Percentiles rank a stretch among this genome's conserved stretches.
These are phyloP conservation scores for Russula ochroleuca DNA, from an alignment of 768 basidiomycete genomes.

Conservation along the genomic window DNA sequence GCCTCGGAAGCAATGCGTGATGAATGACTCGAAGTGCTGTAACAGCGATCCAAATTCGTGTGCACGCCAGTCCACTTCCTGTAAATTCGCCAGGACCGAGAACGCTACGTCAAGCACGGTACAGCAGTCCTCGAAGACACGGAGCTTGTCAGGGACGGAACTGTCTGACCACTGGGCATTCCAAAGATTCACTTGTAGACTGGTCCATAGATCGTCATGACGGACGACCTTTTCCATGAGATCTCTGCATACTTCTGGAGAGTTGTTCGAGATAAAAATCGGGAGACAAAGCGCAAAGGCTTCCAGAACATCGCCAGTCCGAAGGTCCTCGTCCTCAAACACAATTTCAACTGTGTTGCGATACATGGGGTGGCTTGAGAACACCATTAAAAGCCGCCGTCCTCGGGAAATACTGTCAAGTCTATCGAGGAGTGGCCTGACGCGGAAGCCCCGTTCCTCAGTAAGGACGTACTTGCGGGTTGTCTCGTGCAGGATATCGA, in stretches of 20 bases:
- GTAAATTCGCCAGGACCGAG: not conserved
- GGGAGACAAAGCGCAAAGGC: slow-evolving; percentile 15
- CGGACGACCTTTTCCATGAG: slow-evolving; percentile 4
- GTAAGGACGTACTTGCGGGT: not conserved
- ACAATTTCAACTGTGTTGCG: not conserved
- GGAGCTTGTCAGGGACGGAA: slow-evolving; percentile 7
- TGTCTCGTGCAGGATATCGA: not conserved
- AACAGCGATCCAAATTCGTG: slow-evolving; percentile 12
- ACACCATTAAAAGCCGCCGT: not conserved
- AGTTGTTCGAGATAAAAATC: not conserved
- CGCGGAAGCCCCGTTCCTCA: slow-evolving; percentile 6
- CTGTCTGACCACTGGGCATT: not conserved
- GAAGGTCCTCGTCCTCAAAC: slow-evolving; percentile 9
- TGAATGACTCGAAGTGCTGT: slow-evolving; percentile 14
- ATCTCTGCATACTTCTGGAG: not conserved
- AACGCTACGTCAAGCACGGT: slow-evolving; percentile 8
- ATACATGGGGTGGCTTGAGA: slow-evolving; percentile 5
- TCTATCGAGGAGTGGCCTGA: slow-evolving; percentile 5
- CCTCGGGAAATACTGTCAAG: slow-evolving; percentile 4
- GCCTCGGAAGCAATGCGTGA: slow-evolving; percentile 1
- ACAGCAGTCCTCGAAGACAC: slow-evolving; percentile 4
- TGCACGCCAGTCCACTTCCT: slow-evolving; percentile 6
- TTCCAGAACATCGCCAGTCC: not conserved
- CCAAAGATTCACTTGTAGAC: slow-evolving; percentile 4
- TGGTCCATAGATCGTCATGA: slow-evolving; percentile 12